A percentile compares a stretch with the other conserved stretches of the same genome.
Evolutionary conservation across 768 basidiomycete species (phyloP).

Genomic region (Pisolithus sp.): DNA sequence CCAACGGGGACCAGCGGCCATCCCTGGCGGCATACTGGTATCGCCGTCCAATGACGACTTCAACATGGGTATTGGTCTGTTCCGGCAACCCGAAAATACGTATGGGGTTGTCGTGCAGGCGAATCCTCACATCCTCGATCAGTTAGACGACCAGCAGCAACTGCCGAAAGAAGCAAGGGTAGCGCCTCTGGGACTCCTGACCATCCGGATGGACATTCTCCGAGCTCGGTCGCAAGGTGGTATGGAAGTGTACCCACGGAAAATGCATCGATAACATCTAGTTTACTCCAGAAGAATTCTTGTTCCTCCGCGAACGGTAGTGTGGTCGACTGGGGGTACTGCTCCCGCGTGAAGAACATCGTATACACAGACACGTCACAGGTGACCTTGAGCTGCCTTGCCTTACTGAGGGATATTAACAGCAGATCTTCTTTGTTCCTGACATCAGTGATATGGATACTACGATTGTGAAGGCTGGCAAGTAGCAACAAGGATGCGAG

Average conservation of each 20-base stretch:
- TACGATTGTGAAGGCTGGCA: slow-evolving; percentile 86
- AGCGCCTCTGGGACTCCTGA: slow-evolving; percentile 86
- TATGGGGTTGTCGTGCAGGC: slow-evolving; percentile 88
- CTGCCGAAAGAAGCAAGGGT: slow-evolving; percentile 82
- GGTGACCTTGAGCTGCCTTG: slow-evolving; percentile 87
- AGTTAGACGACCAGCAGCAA: slow-evolving; percentile 72
- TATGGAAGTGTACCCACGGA: slow-evolving; percentile 85
- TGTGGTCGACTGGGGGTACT: slow-evolving; percentile 57
- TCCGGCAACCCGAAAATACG: slow-evolving; percentile 89
- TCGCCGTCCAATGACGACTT: slow-evolving; percentile 82
- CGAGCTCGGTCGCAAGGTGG: slow-evolving; percentile 57
- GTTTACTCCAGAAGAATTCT: slow-evolving; percentile 75
- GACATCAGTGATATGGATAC: slow-evolving; percentile 88
- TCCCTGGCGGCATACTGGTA: slow-evolving; percentile 45
- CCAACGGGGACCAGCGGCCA: slow-evolving; percentile 79
- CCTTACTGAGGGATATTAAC: slow-evolving; percentile 91
- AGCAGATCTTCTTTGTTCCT: slow-evolving; percentile 80
- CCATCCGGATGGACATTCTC: slow-evolving; percentile 53
- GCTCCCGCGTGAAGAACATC: slow-evolving; percentile 77
- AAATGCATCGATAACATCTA: slow-evolving; percentile 83
- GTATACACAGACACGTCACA: slow-evolving; percentile 93
- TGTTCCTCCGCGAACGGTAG: slow-evolving; percentile 77
- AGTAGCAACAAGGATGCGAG: slow-evolving; percentile 89
- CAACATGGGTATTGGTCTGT: slow-evolving; percentile 79
- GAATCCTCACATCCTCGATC: slow-evolving; percentile 72